A percentile compares a stretch with the other conserved stretches of the same genome.
Conservation (phyloP, 192 early-diverging fungal genomes). For the Coemansia erecta region DNA sequence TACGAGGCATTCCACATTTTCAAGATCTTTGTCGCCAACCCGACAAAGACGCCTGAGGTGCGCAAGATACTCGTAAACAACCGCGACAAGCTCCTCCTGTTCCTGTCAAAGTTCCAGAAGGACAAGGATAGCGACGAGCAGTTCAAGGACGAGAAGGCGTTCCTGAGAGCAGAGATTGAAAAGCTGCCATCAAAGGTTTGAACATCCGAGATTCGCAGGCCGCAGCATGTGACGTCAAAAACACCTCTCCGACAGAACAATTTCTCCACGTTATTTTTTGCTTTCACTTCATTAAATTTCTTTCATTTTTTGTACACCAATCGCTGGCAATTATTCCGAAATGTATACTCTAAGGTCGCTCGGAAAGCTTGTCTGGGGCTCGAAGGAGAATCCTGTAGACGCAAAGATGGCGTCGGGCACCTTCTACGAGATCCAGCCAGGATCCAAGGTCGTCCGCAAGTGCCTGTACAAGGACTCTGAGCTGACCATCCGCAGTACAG, state of each 20-base stretch:
- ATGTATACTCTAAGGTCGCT: constrained; percentile 72
- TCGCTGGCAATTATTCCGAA: not conserved
- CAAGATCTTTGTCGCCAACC: constrained; percentile 99
- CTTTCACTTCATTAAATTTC: not conserved
- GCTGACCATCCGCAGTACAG: constrained; percentile 67
- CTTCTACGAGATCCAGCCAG: constrained; percentile 59
- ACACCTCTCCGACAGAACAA: not conserved
- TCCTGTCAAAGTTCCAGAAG: constrained; percentile 90
- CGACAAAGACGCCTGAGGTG: constrained; percentile 91
- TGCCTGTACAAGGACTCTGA: constrained; percentile 66
- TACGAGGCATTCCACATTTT: constrained; percentile 99
- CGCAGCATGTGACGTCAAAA: no score
- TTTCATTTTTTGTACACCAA: not conserved
- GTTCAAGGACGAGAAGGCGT: constrained; percentile 98
- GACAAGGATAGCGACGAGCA: constrained; percentile 97
- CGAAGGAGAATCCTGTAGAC: constrained; percentile 52
- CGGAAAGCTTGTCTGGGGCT: constrained; percentile 67
- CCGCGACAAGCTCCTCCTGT: constrained; percentile 83
- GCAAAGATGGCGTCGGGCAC: constrained; percentile 64
- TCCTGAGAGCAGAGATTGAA: constrained; percentile 88
- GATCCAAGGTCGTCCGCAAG: constrained; percentile 46
- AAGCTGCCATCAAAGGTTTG: constrained; percentile 33
- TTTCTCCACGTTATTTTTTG: not conserved
- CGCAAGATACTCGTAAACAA: constrained; percentile 90
- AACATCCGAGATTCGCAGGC: not conserved